These are phyloP conservation scores for Hypoxylon sp. DNA, from an alignment of 2,329 filamentous ascomycete genomes.

Conservation along the genomic window DNA sequence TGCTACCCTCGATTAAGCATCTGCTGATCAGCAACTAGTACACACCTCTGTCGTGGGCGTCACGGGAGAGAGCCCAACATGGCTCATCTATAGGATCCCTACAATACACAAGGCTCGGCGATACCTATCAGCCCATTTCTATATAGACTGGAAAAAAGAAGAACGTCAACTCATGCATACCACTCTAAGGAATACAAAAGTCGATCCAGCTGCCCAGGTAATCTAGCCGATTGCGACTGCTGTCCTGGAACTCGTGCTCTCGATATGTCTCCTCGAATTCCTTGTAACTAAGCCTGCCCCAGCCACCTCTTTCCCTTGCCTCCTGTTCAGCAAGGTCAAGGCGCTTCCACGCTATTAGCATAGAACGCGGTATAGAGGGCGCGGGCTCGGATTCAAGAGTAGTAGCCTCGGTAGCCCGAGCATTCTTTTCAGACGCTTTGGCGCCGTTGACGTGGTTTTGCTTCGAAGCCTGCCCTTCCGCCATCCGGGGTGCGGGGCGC, in stretches of 20 bases:
- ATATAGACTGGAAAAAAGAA: not conserved
- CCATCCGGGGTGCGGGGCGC: not conserved
- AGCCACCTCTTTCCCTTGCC: constrained; percentile 79
- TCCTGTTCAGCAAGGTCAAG: constrained; percentile 77
- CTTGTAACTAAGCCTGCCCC: constrained; percentile 79
- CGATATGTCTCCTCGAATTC: constrained; percentile 84
- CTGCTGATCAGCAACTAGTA: not conserved
- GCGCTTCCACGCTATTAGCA: constrained; percentile 63
- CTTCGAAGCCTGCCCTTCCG: not conserved
- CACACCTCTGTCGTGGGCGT: not conserved
- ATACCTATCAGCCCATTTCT: not conserved
- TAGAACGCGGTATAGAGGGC: constrained; percentile 52
- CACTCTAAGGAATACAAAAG: constrained; percentile 71
- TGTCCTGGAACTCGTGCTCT: constrained; percentile 68
- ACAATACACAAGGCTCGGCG: not conserved
- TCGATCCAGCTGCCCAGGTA: constrained; percentile 95
- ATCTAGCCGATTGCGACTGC: constrained; percentile 74
- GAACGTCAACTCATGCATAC: not conserved
- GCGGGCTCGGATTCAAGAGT: constrained; percentile 45
- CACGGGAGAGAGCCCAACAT: not conserved
- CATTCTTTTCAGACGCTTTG: not conserved
- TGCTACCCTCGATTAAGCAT: not conserved
- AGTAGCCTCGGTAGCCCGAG: constrained; percentile 23
- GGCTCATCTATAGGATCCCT: not conserved
- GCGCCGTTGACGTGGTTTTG: not conserved